Conservation (phyloP, 148 eudicot genomes). For the Rhododendron williamsianum region DNA sequence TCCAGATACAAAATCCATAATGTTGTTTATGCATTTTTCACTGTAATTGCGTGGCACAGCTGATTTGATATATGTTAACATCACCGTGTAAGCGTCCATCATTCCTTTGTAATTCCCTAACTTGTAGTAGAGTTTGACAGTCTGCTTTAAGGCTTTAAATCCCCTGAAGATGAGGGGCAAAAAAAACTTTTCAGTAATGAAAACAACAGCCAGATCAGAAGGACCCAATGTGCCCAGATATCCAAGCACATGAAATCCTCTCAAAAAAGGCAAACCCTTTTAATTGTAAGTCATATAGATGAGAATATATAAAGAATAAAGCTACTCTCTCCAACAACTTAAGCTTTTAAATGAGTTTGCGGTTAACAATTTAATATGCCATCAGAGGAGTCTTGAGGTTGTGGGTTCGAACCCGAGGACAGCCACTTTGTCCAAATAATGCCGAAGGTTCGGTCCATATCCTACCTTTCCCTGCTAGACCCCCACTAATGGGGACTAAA, state of each 20-base stretch:
- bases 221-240: not conserved
- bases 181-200: not conserved
- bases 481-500: not conserved
- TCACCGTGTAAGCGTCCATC: conserved; percentile 95
- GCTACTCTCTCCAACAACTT: not conserved
- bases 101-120: conserved; percentile 85
- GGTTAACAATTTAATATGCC: not conserved
- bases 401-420: not conserved
- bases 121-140: conserved; percentile 89
- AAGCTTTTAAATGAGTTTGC: not conserved
- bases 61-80: conserved; percentile 94
- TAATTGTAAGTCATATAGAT: not conserved
- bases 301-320: not conserved
- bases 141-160: conserved; percentile 93
- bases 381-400: not conserved
- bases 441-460: not conserved
- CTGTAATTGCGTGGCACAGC: conserved; percentile 96
- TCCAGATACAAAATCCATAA: conserved; percentile 98
- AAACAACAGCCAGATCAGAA: not conserved
- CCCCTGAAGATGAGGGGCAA: conserved; percentile 53
- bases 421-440: not conserved
- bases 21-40: conserved; percentile 94
- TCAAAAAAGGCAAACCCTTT: not conserved
- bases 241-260: not conserved
- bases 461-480: not conserved